These are phyloP conservation scores for Pelargonium myrrhifolium DNA, from an alignment of 441 rosid genomes.

Conservation along the genomic window DNA sequence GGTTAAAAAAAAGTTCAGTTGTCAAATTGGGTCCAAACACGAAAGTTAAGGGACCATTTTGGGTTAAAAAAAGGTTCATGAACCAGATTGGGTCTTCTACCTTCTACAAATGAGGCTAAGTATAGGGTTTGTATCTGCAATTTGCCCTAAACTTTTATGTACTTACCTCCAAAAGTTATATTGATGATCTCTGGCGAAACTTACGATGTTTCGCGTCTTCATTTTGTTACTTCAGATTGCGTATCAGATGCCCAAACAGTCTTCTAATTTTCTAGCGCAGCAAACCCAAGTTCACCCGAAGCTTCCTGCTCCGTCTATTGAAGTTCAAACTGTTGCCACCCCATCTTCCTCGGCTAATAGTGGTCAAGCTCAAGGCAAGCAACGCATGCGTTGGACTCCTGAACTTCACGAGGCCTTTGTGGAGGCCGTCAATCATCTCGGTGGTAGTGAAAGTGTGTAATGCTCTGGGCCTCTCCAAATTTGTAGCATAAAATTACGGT, in stretches of 20 bases:
- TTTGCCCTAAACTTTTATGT: background rate
- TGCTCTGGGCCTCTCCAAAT: constrained; percentile 10
- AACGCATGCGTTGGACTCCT: constrained; percentile 97
- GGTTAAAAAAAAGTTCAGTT: too few relatives aligned
- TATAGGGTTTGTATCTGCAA: too few relatives aligned
- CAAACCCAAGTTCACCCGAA: constrained; percentile 37
- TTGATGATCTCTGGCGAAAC: constrained; percentile 10
- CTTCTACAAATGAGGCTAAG: too few relatives aligned
- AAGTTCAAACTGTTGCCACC: constrained; percentile 37
- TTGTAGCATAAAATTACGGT: constrained; percentile 3
- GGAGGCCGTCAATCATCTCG: constrained; percentile 82
- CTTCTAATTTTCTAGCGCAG: constrained; percentile 24
- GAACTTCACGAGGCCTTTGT: constrained; percentile 91
- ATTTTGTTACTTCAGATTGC: constrained; percentile 36
- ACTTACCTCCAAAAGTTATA: background rate
- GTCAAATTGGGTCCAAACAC: too few relatives aligned
- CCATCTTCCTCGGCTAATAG: constrained; percentile 46
- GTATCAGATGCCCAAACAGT: constrained; percentile 33
- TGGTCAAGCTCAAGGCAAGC: constrained; percentile 42
- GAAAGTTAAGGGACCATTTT: too few relatives aligned
- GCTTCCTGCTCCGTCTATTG: constrained; percentile 48
- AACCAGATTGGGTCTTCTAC: too few relatives aligned
- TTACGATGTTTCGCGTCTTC: constrained; percentile 20
- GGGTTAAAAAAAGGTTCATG: too few relatives aligned
- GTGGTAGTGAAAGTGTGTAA: constrained; percentile 83